Conservation (phyloP, 805 yeast species). For the Yamadazyma olivae region DNA sequence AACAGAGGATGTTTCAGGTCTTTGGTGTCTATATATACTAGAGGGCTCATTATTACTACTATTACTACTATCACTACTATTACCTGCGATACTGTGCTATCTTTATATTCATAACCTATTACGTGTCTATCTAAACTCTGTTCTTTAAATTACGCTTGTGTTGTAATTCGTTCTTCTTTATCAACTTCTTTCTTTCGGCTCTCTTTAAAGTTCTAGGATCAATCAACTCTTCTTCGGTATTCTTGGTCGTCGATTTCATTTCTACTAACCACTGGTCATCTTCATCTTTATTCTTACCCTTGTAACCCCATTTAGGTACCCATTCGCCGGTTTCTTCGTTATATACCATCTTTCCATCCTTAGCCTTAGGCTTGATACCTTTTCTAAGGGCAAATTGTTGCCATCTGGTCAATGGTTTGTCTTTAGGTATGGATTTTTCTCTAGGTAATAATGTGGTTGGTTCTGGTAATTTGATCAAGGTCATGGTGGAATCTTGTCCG, state of each 20-base stretch:
- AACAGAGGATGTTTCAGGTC: too few relatives aligned
- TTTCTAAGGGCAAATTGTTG: conserved; percentile 93
- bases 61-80: too few relatives aligned
- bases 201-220: conserved; percentile 86
- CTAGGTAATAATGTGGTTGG: conserved; percentile 83
- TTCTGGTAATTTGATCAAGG: conserved; percentile 81
- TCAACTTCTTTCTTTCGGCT: conserved; percentile 76
- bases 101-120: too few relatives aligned
- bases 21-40: too few relatives aligned
- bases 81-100: too few relatives aligned
- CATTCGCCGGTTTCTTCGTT: conserved; percentile 91
- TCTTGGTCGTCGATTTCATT: conserved; percentile 69
- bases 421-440: conserved; percentile 93
- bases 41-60: too few relatives aligned
- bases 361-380: conserved; percentile 89
- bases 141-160: conserved; percentile 73
- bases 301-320: conserved; percentile 99
- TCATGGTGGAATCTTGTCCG: conserved; percentile 70
- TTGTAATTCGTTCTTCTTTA: conserved; percentile 81
- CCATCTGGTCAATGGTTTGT: conserved; percentile 93
- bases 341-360: conserved; percentile 82
- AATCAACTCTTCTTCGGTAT: conserved; percentile 54
- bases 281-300: conserved; percentile 82
- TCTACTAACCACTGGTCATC: conserved; percentile 97
- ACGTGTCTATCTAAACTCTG: conserved; percentile 1